Conservation (phyloP, 169 alveolate species). For the Plasmodium sp. region DNA sequence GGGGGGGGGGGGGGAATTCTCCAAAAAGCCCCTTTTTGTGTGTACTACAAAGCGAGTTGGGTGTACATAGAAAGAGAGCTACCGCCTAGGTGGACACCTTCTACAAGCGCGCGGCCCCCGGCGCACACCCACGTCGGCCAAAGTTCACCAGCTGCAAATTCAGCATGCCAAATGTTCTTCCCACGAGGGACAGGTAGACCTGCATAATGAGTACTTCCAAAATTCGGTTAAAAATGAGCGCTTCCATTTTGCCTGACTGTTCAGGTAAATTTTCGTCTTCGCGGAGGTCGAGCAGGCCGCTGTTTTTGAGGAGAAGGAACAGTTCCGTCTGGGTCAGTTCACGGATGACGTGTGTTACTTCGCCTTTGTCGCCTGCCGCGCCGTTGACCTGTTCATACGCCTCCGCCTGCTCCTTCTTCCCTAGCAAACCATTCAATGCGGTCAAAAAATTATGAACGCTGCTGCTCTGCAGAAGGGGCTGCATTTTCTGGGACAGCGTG, state of each 20-base stretch:
- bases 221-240: slow-evolving; percentile 19
- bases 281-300: neutral
- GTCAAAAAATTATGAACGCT: slow-evolving; percentile 9
- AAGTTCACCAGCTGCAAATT: slow-evolving; percentile 29
- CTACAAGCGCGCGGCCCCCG: neutral
- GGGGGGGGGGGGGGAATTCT: neutral
- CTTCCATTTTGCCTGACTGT: slow-evolving; percentile 9
- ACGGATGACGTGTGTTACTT: neutral
- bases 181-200: slow-evolving; percentile 13
- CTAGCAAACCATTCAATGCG: neutral
- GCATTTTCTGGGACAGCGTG: slow-evolving; percentile 21
- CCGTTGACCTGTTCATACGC: neutral
- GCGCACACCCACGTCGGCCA: neutral
- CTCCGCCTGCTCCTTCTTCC: neutral
- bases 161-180: slow-evolving; percentile 20
- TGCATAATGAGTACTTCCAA: slow-evolving; percentile 52
- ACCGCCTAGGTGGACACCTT: neutral
- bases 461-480: neutral
- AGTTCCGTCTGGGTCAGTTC: neutral
- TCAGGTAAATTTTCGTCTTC: neutral
- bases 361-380: neutral
- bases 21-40: neutral
- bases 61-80: neutral
- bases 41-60: neutral
- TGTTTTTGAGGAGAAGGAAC: slow-evolving; percentile 8